A percentile compares a stretch with the other conserved stretches of the same genome.
Conservation (phyloP, 1,284 basidiomycete genomes). For the Omphalotus olearius region DNA sequence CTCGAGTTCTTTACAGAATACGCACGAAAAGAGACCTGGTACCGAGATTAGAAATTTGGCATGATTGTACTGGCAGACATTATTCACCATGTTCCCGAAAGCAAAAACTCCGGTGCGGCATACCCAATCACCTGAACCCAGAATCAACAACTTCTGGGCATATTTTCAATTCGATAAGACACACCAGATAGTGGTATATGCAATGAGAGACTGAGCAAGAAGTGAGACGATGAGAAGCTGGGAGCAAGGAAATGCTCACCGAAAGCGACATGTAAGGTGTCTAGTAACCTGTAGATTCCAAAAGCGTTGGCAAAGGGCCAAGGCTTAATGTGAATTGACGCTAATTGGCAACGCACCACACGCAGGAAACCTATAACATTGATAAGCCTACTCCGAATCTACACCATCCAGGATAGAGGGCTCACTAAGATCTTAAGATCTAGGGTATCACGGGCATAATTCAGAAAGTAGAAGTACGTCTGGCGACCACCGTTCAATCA, state of each 20-base stretch:
- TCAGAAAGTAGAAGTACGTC: slow-evolving; percentile 38
- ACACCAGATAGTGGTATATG: not conserved
- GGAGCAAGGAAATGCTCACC: slow-evolving; percentile 24
- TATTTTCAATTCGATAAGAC: not conserved
- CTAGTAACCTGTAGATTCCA: slow-evolving; percentile 28
- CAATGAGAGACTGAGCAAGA: not conserved
- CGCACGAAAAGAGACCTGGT: no score
- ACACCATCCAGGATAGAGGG: not conserved
- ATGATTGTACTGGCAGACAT: no score
- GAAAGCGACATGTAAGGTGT: slow-evolving; percentile 36
- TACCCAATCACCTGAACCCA: no score
- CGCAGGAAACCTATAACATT: slow-evolving; percentile 17
- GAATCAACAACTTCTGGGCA: no score
- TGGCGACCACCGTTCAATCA: slow-evolving; percentile 13
- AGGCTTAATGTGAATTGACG: no score
- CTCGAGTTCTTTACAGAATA: no score
- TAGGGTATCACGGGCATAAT: slow-evolving; percentile 30
- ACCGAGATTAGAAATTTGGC: no score
- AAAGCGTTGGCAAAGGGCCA: no score
- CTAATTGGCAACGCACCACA: slow-evolving; percentile 18
- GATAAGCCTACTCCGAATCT: no score
- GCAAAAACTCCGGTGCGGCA: no score
- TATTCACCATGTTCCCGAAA: no score
- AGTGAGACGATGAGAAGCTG: not conserved
- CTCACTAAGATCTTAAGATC: slow-evolving; percentile 31